Evolutionary conservation across 129 eudicot species (phyloP).

Genomic region (Helianthus annuus): HanXRQr2.0-SUNRISE NC_035445.2:122627209-122627708

Average conservation of each 20-base stretch:
- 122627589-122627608: constrained; percentile 89
- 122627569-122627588: background rate
- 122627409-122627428: background rate
- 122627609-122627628: constrained; percentile 94
- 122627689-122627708: constrained; percentile 39
- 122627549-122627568: background rate
- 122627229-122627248: background rate
- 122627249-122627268: background rate
- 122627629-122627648: constrained; percentile 57
- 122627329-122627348: background rate
- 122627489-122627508: background rate
- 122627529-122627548: background rate
- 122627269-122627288: no score
- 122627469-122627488: background rate
- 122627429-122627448: background rate
- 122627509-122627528: background rate
- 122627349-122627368: background rate
- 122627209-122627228: background rate
- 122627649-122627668: constrained; percentile 61
- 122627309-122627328: background rate
- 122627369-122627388: background rate
- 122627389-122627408: background rate
- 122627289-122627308: background rate
- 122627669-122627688: constrained; percentile 78
- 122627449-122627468: background rate